Percentiles rank a stretch among this genome's conserved stretches.
Conservation (phyloP, 1,284 basidiomycete genomes). For the Mycena sp. region DNA sequence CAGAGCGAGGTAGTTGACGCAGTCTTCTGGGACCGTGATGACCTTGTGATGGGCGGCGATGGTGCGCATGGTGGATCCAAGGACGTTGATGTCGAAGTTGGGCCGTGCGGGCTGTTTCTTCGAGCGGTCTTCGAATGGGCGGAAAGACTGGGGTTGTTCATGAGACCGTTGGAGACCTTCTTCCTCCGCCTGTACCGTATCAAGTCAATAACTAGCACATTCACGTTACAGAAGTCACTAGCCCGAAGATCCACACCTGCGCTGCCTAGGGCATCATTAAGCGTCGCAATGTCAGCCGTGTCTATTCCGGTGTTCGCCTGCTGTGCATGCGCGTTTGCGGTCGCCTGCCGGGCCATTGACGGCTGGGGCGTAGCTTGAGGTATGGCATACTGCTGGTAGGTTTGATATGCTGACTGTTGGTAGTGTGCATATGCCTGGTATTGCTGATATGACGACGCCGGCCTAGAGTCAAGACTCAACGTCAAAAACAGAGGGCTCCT, state of each 20-base stretch:
- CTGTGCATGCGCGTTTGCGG: slow-evolving; percentile 14
- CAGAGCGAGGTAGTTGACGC: slow-evolving; percentile 80
- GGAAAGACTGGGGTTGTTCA: slow-evolving; percentile 67
- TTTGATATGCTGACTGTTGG: slow-evolving; percentile 2
- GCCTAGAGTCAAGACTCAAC: background rate
- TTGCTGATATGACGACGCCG: slow-evolving; percentile 3
- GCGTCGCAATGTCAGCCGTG: slow-evolving; percentile 74
- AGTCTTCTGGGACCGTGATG: slow-evolving; percentile 70
- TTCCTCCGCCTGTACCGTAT: slow-evolving; percentile 72
- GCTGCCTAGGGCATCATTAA: slow-evolving; percentile 85
- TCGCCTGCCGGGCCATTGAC: slow-evolving; percentile 26
- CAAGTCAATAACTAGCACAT: background rate
- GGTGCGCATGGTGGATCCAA: slow-evolving; percentile 70
- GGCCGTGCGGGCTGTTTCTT: slow-evolving; percentile 75
- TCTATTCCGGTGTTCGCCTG: slow-evolving; percentile 51
- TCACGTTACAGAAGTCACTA: slow-evolving; percentile 31
- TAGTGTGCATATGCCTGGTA: slow-evolving; percentile 12
- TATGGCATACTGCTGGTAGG: slow-evolving; percentile 16
- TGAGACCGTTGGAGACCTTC: slow-evolving; percentile 72
- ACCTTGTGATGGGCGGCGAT: slow-evolving; percentile 73
- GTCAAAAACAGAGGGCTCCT: background rate
- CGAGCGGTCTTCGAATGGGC: slow-evolving; percentile 75
- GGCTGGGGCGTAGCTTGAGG: background rate
- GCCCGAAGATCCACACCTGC: slow-evolving; percentile 85
- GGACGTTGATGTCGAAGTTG: slow-evolving; percentile 67